These are phyloP conservation scores for Kodamaea kaohsiungensis DNA, from an alignment of 805 yeast species.

Conservation along the genomic window DNA sequence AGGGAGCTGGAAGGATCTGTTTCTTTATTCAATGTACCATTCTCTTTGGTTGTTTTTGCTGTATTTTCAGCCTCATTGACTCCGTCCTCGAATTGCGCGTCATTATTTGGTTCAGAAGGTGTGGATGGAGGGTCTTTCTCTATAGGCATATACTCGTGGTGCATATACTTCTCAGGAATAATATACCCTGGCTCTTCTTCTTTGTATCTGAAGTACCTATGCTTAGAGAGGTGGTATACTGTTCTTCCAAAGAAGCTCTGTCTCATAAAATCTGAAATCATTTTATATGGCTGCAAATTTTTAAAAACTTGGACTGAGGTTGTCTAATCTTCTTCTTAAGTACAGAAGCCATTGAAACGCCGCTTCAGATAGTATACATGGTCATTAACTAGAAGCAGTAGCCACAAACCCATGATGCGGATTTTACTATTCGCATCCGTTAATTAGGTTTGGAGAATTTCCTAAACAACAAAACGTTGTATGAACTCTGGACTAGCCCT, in stretches of 20 bases:
- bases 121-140: neutral
- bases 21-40: neutral
- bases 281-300: neutral
- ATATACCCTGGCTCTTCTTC: conserved; percentile 33
- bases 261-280: conserved; percentile 17
- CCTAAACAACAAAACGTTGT: neutral
- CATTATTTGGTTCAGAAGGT: neutral
- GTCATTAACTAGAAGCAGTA: neutral
- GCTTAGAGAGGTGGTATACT: conserved; percentile 26
- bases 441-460: neutral
- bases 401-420: neutral
- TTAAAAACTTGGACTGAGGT: neutral
- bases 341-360: neutral
- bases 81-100: neutral
- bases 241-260: conserved; percentile 27
- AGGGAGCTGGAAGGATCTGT: neutral
- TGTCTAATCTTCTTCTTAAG: neutral
- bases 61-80: neutral
- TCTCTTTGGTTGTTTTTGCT: neutral
- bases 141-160: neutral
- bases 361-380: neutral
- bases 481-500: neutral
- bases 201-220: conserved; percentile 20
- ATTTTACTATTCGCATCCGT: neutral
- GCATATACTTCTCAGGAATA: conserved; percentile 32